Evolutionary conservation across 1,284 basidiomycete genomes (phyloP), one percentile per base, ranked within the genome.

Genomic region (Ganoderma boninense): DNA sequence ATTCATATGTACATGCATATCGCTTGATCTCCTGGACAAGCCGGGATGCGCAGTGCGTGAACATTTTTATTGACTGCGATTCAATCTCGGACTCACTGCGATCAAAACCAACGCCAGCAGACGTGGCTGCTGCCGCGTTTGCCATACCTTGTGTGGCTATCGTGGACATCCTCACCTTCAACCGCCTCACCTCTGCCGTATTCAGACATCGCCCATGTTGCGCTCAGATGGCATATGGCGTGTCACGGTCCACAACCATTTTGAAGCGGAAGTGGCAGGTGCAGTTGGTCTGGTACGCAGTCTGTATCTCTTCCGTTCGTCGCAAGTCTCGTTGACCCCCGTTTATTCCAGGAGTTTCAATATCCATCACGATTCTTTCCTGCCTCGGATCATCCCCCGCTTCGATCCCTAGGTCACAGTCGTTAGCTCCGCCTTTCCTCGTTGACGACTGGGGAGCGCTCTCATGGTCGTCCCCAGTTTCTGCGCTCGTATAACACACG

Each of bases 201-300:
- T 23, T n/a, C 60, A 73, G n/a, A n/a, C n/a, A n/a, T n/a, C n/a
- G n/a, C n/a, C n/a, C n/a, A n/a, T n/a, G 66, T 74, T 13, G 60
- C 59, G 6, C 65, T 72, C 18, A 71, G 62, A 60, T 70, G 69
- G 65, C 73, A 74, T 43, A 69, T 72, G 69, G 62, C 69, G n/a
- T 74, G n/a, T n/a, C n/a, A 72, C 72, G n/a, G 64, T 74, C 35
- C 38, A 66, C 61, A 74, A 74, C 54, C 72, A 69, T 69, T 40
- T 68, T 66, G 65, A 70, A 32, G 59, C 56, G 0, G 26, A 42
- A 2, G 71, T n/a, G 67, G 1, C 40, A 72, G n/a, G 57, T 64
- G 4, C 32, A 66, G 4, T 64, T 68, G 6, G 68, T 71, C 13
- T 74, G 73, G 73, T 73, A 13, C 54, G 72, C 23, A 6, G 4